Conservation (phyloP, 1,284 basidiomycete species). For the Sporisorium exsertum region DNA sequence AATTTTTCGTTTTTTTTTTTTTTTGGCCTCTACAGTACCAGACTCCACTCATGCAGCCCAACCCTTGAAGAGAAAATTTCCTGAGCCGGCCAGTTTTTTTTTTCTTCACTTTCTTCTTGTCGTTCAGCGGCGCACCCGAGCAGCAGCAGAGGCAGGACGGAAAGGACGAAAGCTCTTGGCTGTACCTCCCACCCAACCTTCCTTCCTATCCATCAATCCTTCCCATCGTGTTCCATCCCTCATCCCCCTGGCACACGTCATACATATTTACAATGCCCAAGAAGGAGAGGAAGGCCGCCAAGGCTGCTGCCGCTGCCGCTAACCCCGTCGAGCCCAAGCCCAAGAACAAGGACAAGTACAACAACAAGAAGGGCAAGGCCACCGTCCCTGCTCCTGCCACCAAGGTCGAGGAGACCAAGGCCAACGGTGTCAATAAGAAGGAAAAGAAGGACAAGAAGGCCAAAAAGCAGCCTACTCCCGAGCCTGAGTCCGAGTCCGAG, state of each 20-base stretch:
- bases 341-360: slow-evolving; percentile 34
- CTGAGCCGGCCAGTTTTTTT: slow-evolving; percentile 13
- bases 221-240: background rate
- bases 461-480: slow-evolving; percentile 56
- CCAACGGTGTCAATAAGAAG: slow-evolving; percentile 54
- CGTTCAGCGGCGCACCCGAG: background rate
- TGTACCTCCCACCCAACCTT: background rate
- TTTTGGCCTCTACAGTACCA: background rate
- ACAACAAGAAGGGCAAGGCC: slow-evolving; percentile 45
- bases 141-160: no score
- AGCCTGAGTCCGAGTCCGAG: slow-evolving; percentile 33
- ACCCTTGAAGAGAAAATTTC: slow-evolving; percentile 26
- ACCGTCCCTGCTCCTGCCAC: slow-evolving; percentile 31
- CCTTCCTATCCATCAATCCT: background rate
- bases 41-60: slow-evolving; percentile 36
- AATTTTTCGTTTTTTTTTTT: background rate
- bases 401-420: slow-evolving; percentile 34
- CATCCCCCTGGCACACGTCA: background rate
- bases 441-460: slow-evolving; percentile 53
- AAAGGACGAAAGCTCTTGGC: background rate
- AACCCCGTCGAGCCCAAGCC: background rate
- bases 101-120: slow-evolving; percentile 10
- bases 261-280: slow-evolving; percentile 4
- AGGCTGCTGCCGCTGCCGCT: background rate
- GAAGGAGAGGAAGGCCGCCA: slow-evolving; percentile 29